These are phyloP conservation scores for Naematelia aurantialba DNA, from an alignment of 768 basidiomycete species.

Conservation along the genomic window DNA sequence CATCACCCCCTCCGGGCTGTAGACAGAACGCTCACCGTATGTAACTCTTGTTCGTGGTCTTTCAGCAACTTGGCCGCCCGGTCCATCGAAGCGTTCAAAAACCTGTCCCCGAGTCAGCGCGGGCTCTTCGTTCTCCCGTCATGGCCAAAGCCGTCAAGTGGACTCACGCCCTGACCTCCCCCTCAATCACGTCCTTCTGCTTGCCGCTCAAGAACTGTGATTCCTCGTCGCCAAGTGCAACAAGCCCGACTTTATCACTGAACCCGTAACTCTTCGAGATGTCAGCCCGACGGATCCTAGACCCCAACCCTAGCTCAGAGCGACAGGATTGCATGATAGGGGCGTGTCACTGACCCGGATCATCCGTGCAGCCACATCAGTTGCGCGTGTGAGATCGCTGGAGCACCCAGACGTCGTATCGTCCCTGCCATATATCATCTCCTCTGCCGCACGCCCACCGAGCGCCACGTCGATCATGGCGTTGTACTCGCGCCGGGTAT, in stretches of 20 bases:
- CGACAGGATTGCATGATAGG: background rate
- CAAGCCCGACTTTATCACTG: slow-evolving; percentile 58
- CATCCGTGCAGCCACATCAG: slow-evolving; percentile 74
- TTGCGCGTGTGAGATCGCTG: slow-evolving; percentile 79
- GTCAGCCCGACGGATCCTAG: slow-evolving; percentile 58
- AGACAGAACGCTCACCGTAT: slow-evolving; percentile 51
- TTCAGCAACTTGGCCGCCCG: slow-evolving; percentile 66
- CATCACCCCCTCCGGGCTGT: background rate
- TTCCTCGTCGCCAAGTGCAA: slow-evolving; percentile 72
- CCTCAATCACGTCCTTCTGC: slow-evolving; percentile 79
- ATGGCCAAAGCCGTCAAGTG: background rate
- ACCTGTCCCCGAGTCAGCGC: too few species aligned
- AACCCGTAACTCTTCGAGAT: slow-evolving; percentile 51
- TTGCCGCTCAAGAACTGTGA: slow-evolving; percentile 67
- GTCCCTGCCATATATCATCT: slow-evolving; percentile 81
- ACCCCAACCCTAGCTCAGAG: slow-evolving; percentile 71
- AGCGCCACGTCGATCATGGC: slow-evolving; percentile 78
- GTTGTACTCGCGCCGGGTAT: slow-evolving; percentile 49
- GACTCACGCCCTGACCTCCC: slow-evolving; percentile 74
- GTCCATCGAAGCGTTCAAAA: slow-evolving; percentile 67
- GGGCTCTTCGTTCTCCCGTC: background rate
- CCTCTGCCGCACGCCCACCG: slow-evolving; percentile 94
- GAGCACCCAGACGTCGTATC: slow-evolving; percentile 88
- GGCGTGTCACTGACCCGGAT: slow-evolving; percentile 64
- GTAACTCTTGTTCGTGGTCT: slow-evolving; percentile 68